phyloP scores from a whole-genome alignment of 108 stramenopile species.

The Chaetoceros muelleri region DNA sequence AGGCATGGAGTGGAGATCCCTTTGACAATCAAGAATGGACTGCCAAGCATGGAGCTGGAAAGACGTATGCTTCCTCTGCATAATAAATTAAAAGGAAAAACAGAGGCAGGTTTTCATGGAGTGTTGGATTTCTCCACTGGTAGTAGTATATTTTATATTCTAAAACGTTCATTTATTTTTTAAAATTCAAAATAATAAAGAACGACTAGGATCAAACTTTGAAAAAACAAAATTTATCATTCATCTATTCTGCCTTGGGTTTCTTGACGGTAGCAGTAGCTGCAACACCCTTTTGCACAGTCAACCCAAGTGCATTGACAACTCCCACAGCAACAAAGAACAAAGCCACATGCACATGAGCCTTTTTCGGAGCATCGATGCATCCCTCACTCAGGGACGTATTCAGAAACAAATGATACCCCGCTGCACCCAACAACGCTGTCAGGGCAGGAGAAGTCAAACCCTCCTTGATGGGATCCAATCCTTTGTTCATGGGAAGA shows the following conservation, averaged over 20 bases:
- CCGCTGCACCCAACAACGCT: constrained; percentile 63
- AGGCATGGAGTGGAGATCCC: constrained; percentile 89
- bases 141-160: too few relatives aligned
- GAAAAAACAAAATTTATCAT: too few relatives aligned
- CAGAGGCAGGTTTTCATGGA: too few relatives aligned
- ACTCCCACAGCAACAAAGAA: constrained; percentile 42
- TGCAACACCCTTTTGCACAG: background rate
- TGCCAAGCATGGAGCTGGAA: constrained; percentile 76
- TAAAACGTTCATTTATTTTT: too few relatives aligned
- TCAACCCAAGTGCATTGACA: background rate
- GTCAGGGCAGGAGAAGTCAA: constrained; percentile 64
- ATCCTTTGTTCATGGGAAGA: constrained; percentile 77
- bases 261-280: background rate
- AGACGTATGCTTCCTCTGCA: constrained; percentile 45
- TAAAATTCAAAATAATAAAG: too few relatives aligned
- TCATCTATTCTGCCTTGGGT: background rate
- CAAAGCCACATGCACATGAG: constrained; percentile 50
- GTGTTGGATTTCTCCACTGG: too few relatives aligned
- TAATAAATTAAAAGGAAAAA: background rate
- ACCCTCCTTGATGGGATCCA: constrained; percentile 70
- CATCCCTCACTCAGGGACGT: constrained; percentile 56
- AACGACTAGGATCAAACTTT: too few relatives aligned
- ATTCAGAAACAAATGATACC: constrained; percentile 60
- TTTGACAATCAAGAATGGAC: constrained; percentile 88
- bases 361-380: constrained; percentile 48